Conservation (phyloP, 495 filamentous ascomycete genomes). For the Chaetomium fimeti region DNA sequence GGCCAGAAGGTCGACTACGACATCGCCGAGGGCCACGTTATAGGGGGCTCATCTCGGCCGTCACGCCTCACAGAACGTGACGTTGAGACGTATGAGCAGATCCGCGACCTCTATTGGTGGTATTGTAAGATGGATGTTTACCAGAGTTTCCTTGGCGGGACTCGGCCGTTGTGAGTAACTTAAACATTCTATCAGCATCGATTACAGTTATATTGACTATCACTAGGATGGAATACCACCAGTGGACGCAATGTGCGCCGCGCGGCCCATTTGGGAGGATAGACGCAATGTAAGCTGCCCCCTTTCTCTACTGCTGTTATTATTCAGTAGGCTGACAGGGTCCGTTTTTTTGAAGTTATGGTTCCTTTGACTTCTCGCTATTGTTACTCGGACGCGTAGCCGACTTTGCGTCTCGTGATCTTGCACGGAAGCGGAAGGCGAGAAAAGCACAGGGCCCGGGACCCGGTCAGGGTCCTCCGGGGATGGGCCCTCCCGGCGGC, state of each 20-base stretch:
- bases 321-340: background rate
- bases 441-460: slow-evolving; percentile 39
- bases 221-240: slow-evolving; percentile 69
- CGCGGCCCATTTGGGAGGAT: slow-evolving; percentile 73
- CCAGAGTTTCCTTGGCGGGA: slow-evolving; percentile 86
- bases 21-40: slow-evolving; percentile 28
- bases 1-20: slow-evolving; percentile 38
- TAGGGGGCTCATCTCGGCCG: slow-evolving; percentile 6
- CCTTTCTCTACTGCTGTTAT: background rate
- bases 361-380: slow-evolving; percentile 80
- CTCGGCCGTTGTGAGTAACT: slow-evolving; percentile 77
- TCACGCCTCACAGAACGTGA: slow-evolving; percentile 56
- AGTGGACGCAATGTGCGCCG: slow-evolving; percentile 82
- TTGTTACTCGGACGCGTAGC: slow-evolving; percentile 80
- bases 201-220: slow-evolving; percentile 17
- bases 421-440: slow-evolving; percentile 69
- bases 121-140: slow-evolving; percentile 90
- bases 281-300: slow-evolving; percentile 61
- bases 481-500: background rate
- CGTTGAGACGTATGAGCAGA: slow-evolving; percentile 71
- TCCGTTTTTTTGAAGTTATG: slow-evolving; percentile 52
- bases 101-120: slow-evolving; percentile 95
- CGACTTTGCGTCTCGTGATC: slow-evolving; percentile 75
- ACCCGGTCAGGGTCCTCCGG: background rate
- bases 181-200: background rate